Evolutionary conservation across 768 basidiomycete species (phyloP).

Genomic region (Hygrophorus pudorinus): DNA sequence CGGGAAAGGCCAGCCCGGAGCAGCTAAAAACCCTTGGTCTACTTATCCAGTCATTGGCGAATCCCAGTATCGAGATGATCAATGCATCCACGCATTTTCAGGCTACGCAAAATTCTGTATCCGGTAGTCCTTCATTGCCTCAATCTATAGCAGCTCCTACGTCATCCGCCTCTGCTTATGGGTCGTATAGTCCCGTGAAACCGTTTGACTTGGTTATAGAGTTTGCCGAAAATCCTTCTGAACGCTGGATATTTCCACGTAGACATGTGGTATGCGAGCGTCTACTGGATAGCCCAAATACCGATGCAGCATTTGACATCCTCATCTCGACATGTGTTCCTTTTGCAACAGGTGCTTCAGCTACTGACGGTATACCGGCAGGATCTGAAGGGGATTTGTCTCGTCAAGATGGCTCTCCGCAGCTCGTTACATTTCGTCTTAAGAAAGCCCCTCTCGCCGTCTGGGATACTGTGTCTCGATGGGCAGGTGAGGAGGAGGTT

Average conservation of each 20-base stretch:
- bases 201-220: conserved; percentile 70
- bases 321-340: conserved; percentile 36
- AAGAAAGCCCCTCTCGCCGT: conserved; percentile 36
- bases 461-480: conserved; percentile 50
- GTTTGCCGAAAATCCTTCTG: conserved; percentile 50
- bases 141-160: not conserved
- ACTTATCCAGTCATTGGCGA: conserved; percentile 61
- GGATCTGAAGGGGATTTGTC: conserved; percentile 4
- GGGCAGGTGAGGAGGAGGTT: conserved; percentile 49
- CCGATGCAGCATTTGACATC: conserved; percentile 20
- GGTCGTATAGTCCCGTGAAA: conserved; percentile 25
- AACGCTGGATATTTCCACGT: conserved; percentile 63
- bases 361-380: conserved; percentile 7
- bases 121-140: conserved; percentile 10
- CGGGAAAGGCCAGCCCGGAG: conserved; percentile 49
- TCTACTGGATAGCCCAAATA: conserved; percentile 16
- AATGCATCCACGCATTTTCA: not conserved
- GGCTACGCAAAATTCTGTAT: not conserved
- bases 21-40: conserved; percentile 60
- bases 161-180: not conserved
- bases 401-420: conserved; percentile 14
- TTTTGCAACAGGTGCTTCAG: conserved; percentile 21
- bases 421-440: conserved; percentile 37
- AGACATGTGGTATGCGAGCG: conserved; percentile 42
- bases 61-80: not conserved